Percentiles rank a stretch among this genome's conserved stretches.
Conservation (phyloP, 345 rosid species). For the Hypericum perforatum region DNA sequence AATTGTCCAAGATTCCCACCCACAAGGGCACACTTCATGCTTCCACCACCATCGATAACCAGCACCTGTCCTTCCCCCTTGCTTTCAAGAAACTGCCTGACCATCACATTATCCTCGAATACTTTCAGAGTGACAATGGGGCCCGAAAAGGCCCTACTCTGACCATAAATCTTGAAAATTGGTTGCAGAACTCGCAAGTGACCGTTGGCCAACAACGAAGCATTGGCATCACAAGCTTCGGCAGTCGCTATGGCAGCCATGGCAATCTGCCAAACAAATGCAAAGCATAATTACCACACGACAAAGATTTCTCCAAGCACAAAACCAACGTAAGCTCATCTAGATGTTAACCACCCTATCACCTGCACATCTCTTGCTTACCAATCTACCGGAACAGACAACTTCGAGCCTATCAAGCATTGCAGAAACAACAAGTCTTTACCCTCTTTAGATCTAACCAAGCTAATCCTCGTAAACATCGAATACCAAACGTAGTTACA, state of each 20-base stretch:
- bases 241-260: constrained; percentile 68
- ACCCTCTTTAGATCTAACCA: too few relatives aligned
- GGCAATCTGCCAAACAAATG: too few relatives aligned
- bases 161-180: constrained; percentile 64
- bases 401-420: too few relatives aligned
- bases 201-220: constrained; percentile 41
- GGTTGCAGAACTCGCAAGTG: constrained; percentile 67
- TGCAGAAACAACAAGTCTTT: too few relatives aligned
- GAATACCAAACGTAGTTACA: too few relatives aligned
- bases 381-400: too few relatives aligned
- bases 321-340: too few relatives aligned
- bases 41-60: constrained; percentile 82
- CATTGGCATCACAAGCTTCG: constrained; percentile 75
- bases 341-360: too few relatives aligned
- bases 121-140: constrained; percentile 68
- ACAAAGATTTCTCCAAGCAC: too few relatives aligned
- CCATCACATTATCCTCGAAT: constrained; percentile 80
- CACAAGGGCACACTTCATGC: constrained; percentile 72
- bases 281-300: too few relatives aligned
- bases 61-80: constrained; percentile 76
- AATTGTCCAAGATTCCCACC: constrained; percentile 69
- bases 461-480: too few relatives aligned
- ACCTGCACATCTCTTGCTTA: too few relatives aligned
- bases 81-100: constrained; percentile 57
- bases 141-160: constrained; percentile 53